Base-by-base conservation (phyloP, 805 yeast species). In the Lachancea quebecensis region DNA sequence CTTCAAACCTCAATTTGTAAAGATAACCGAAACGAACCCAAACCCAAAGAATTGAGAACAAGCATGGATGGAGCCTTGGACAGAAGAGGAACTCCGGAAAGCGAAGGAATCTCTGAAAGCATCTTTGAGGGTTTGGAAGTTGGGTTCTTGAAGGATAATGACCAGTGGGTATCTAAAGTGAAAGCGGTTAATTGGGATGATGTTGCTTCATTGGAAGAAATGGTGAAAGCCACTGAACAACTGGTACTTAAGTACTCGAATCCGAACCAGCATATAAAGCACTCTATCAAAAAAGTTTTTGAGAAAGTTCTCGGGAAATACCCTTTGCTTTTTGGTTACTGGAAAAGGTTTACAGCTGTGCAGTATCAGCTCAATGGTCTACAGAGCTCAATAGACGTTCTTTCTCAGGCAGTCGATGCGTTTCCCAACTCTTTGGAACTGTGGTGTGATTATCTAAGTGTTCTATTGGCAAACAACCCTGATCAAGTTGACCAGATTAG, bases 401-500 rank as follows among this genome's bases (percentile, higher is more conserved):
- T 82, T 37, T 54, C 58, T 0, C 65, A 63, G 30, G 70, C 81
- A 0, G 71, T 81, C 5, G 67, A 65, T 6, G 63, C 67, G 0
- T 78, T 75, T 50, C 85, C 86, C 1, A 65, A 68, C 31, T 78
- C 84, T 4, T 51, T 82, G n/a, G 84, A 78, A 11, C 63, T 85
- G 1, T 84, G 91, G 91, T 55, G 70, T 1, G 89, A 83, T 51
- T 83, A 80, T 57, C 53, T 83, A 42, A 72, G 72, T 31, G 78
- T 83, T 1, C 59, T 79, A 16, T 59, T 70, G 2, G 67, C 77
- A 0, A 72, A 73, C 49, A 60, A 59, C n/a, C 56, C 68, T 0
- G 57, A 57, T 7, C 63, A 64, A 14, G 53, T 58, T 4, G 57
- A 54, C 1, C 50, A 50, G 8, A 66, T 79, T 5, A 57, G 77